Percentiles rank a stretch among this genome's conserved stretches.
These are phyloP conservation scores for Chlamydomonas sp. DNA, from an alignment of 139 green algal species.

Conservation along the genomic window DNA sequence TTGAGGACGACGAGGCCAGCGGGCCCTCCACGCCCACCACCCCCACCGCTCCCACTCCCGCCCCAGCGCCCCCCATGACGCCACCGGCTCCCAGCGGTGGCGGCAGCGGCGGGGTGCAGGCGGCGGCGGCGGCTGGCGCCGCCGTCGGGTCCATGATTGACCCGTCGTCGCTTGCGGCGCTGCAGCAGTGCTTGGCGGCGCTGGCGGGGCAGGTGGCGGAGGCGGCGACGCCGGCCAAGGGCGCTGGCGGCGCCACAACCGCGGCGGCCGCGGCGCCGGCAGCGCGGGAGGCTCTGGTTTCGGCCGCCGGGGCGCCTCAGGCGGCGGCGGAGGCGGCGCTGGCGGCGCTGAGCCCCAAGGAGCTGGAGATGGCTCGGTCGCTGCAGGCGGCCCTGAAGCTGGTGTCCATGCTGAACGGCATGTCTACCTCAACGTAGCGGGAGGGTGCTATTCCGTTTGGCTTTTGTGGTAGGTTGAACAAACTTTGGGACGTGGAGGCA, in stretches of 20 bases:
- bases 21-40: no score
- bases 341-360: neutral
- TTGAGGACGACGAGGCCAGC: no score
- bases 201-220: neutral
- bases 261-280: neutral
- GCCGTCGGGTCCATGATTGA: no score
- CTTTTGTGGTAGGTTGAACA: no score
- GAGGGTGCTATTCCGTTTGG: no score
- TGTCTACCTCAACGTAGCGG: no score
- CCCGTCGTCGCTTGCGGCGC: neutral
- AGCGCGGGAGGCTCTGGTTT: neutral
- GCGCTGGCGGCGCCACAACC: neutral
- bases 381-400: constrained; percentile 38
- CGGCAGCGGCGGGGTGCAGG: no score
- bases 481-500: no score
- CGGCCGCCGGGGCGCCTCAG: neutral
- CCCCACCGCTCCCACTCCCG: no score
- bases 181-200: constrained; percentile 24
- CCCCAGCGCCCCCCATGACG: no score
- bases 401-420: constrained; percentile 20
- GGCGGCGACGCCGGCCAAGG: neutral
- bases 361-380: constrained; percentile 23
- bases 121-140: neutral
- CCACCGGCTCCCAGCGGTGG: no score
- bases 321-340: neutral